A percentile compares a stretch with the other conserved stretches of the same genome.
Conservation (phyloP, 1,284 basidiomycete genomes). For the Wallemia ichthyophaga region DNA sequence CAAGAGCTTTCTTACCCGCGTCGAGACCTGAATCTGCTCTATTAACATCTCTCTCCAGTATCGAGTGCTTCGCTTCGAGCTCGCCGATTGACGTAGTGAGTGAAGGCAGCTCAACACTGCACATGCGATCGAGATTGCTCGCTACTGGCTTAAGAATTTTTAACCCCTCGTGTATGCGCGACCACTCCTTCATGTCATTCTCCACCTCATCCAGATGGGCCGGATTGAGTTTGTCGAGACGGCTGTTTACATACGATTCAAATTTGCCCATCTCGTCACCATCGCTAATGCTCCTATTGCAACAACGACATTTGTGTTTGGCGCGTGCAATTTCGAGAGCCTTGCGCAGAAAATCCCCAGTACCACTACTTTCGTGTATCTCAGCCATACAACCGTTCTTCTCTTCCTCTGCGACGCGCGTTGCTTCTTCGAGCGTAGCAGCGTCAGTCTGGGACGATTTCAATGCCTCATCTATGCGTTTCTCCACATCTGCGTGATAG, state of each 20-base stretch:
- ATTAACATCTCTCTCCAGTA: not conserved
- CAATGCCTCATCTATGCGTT: slow-evolving; percentile 21
- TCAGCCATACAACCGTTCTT: slow-evolving; percentile 13
- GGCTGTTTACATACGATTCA: slow-evolving; percentile 11
- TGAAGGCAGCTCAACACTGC: not conserved
- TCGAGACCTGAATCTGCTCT: slow-evolving; percentile 11
- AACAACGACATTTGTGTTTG: slow-evolving; percentile 41
- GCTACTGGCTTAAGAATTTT: not conserved
- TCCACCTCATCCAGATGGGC: not conserved
- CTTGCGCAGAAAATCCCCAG: slow-evolving; percentile 26
- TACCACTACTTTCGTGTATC: slow-evolving; percentile 12
- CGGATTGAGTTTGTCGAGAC: not conserved
- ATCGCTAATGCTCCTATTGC: slow-evolving; percentile 35
- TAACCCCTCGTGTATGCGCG: not conserved
- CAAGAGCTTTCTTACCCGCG: slow-evolving; percentile 14
- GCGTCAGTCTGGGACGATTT: slow-evolving; percentile 13
- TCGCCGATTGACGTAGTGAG: not conserved
- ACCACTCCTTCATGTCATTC: not conserved
- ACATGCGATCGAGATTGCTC: not conserved
- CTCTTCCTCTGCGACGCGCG: slow-evolving; percentile 26
- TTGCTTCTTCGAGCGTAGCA: slow-evolving; percentile 24
- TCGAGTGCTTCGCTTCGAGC: not conserved
- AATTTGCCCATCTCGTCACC: slow-evolving; percentile 20
- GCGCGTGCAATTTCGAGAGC: slow-evolving; percentile 31
- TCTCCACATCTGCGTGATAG: slow-evolving; percentile 25